These are phyloP conservation scores for Chlorella sp. DNA, from an alignment of 139 green algal species.

Conservation along the genomic window DNA sequence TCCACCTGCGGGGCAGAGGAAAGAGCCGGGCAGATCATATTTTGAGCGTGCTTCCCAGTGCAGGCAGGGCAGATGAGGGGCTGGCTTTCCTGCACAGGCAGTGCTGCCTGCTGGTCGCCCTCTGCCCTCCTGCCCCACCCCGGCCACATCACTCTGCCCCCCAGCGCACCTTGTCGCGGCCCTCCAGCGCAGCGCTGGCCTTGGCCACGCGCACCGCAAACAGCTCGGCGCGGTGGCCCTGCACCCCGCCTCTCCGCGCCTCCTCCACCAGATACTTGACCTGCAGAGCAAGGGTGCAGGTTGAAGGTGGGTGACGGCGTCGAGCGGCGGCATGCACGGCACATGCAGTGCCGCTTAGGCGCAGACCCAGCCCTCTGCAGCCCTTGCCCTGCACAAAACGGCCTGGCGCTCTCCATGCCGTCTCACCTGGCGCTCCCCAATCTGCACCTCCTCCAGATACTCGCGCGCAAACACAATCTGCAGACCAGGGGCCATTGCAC, in stretches of 20 bases:
- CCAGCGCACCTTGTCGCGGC: constrained; percentile 70
- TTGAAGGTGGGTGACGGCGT: neutral
- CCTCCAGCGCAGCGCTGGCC: constrained; percentile 33
- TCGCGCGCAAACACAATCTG: constrained; percentile 97
- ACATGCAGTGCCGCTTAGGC: no score
- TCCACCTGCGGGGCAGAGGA: constrained; percentile 61
- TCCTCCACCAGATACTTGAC: constrained; percentile 96
- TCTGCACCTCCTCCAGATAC: constrained; percentile 94
- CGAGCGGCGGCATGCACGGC: neutral
- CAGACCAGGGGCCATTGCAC: neutral
- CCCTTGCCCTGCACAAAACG: no score
- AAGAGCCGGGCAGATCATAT: neutral
- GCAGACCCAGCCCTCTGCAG: no score
- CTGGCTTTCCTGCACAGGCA: no score
- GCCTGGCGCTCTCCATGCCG: no score
- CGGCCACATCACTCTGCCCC: neutral
- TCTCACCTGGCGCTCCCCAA: constrained; percentile 85
- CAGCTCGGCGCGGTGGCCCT: constrained; percentile 96
- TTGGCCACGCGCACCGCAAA: constrained; percentile 81
- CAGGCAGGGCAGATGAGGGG: no score
- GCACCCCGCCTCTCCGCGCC: constrained; percentile 81
- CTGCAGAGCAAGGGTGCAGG: neutral
- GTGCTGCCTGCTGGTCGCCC: no score
- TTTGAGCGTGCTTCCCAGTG: no score
- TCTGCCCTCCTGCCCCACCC: neutral